phyloP scores from a whole-genome alignment of 2,329 filamentous ascomycete genomes.

The Cercospora sesami region DNA sequence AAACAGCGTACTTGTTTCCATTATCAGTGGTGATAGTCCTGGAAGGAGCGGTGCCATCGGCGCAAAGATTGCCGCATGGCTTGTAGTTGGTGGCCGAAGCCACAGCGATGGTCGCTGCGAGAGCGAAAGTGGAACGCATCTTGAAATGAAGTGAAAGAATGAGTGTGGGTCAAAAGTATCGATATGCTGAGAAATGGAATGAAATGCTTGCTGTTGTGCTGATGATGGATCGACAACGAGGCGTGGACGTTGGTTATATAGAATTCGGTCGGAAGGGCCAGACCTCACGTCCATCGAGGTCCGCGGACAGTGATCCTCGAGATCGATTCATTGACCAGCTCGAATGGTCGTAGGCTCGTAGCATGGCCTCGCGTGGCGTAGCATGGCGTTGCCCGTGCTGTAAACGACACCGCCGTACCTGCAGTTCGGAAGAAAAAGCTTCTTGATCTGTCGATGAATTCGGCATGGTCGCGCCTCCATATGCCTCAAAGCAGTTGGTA shows the following conservation, averaged over 20 bases:
- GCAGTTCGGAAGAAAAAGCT: not conserved
- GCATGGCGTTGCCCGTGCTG: slow-evolving; percentile 6
- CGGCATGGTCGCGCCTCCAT: not conserved
- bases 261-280: not conserved
- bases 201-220: not conserved
- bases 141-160: not conserved
- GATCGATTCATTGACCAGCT: not conserved
- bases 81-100: not conserved
- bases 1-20: not conserved
- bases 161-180: not conserved
- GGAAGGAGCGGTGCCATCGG: not conserved
- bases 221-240: not conserved
- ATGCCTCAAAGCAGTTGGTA: not conserved
- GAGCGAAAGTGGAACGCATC: not conserved
- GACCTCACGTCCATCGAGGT: not conserved
- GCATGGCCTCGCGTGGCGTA: not conserved
- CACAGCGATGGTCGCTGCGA: slow-evolving; percentile 4
- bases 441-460: not conserved
- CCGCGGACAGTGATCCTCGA: not conserved
- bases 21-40: not conserved
- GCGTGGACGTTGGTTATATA: not conserved
- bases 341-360: slow-evolving; percentile 1
- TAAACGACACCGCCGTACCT: not conserved
- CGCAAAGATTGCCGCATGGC: slow-evolving; percentile 3
- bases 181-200: not conserved